Conservation (phyloP, 2,329 filamentous ascomycete species). For the Metarhizium anisopliae region DNA sequence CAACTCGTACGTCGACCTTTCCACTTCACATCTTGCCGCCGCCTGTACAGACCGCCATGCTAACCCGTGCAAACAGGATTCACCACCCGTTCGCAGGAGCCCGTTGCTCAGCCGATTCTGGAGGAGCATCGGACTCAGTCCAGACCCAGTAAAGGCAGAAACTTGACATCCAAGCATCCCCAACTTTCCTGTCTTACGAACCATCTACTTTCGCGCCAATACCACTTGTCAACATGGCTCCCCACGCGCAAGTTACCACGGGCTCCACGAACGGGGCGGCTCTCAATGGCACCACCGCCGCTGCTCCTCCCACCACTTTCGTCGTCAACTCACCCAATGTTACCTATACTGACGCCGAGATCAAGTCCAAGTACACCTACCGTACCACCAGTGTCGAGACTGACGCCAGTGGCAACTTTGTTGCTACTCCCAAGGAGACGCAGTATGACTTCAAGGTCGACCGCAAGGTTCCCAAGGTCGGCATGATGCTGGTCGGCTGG, state of each 20-base stretch:
- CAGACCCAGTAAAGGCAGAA: conserved; percentile 44
- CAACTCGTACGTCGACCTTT: conserved; percentile 67
- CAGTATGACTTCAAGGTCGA: conserved; percentile 97
- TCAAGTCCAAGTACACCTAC: conserved; percentile 93
- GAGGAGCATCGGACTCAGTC: conserved; percentile 66
- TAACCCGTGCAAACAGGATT: conserved; percentile 43
- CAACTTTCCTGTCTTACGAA: conserved; percentile 7
- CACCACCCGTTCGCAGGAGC: conserved; percentile 95
- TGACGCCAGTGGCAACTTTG: conserved; percentile 63
- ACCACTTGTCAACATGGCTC: conserved; percentile 63
- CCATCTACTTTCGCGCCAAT: conserved; percentile 12
- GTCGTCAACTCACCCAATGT: conserved; percentile 89
- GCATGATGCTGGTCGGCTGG: conserved; percentile 95
- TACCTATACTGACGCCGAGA: conserved; percentile 76
- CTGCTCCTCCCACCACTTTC: conserved; percentile 57
- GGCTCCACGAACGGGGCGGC: conserved; percentile 55
- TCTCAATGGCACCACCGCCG: conserved; percentile 35
- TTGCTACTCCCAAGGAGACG: conserved; percentile 80
- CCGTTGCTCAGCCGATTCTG: conserved; percentile 85
- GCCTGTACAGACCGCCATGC: conserved; percentile 14
- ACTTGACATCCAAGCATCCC: conserved; percentile 10
- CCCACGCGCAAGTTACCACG: conserved; percentile 64
- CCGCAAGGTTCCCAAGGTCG: conserved; percentile 84
- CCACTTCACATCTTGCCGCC: neutral
- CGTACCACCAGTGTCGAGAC: conserved; percentile 79